Evolutionary conservation across 2,329 filamentous ascomycete genomes (phyloP).

Genomic region (Fusarium circinatum): DNA sequence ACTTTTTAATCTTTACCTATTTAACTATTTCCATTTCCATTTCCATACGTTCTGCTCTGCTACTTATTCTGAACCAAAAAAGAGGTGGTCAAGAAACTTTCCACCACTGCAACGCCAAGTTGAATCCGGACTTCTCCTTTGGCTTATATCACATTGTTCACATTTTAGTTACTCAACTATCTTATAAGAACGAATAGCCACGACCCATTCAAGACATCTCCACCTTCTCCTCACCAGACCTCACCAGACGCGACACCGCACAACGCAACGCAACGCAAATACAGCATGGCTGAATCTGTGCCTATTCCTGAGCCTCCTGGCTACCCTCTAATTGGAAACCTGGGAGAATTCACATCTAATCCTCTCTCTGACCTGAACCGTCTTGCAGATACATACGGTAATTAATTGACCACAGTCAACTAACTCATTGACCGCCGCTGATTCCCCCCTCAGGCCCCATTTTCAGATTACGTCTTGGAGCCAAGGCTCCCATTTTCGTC

Average conservation of each 20-base stretch:
- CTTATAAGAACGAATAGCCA: neutral
- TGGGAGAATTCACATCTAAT: constrained; percentile 70
- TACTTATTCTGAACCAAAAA: neutral
- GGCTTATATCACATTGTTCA: constrained; percentile 4
- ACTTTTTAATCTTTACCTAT: neutral
- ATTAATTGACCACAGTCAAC: neutral
- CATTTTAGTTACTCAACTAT: neutral
- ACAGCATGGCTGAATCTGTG: constrained; percentile 48
- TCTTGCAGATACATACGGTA: constrained; percentile 74
- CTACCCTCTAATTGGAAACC: constrained; percentile 73
- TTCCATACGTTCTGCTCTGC: neutral
- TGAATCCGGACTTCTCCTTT: neutral
- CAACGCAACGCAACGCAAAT: neutral
- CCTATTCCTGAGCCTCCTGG: constrained; percentile 72
- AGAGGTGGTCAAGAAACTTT: constrained; percentile 10
- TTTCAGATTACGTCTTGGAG: constrained; percentile 32
- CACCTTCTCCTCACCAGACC: neutral
- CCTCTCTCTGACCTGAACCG: constrained; percentile 64
- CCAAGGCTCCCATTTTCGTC: constrained; percentile 54
- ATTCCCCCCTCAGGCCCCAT: constrained; percentile 30
- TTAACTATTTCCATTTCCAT: neutral
- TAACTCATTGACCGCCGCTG: constrained; percentile 2
- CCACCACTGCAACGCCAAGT: constrained; percentile 9
- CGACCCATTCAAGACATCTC: neutral
- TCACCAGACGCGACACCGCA: neutral